These are phyloP conservation scores for Neocucurbitaria cava DNA, from an alignment of 2,329 filamentous ascomycete species.

Conservation along the genomic window DNA sequence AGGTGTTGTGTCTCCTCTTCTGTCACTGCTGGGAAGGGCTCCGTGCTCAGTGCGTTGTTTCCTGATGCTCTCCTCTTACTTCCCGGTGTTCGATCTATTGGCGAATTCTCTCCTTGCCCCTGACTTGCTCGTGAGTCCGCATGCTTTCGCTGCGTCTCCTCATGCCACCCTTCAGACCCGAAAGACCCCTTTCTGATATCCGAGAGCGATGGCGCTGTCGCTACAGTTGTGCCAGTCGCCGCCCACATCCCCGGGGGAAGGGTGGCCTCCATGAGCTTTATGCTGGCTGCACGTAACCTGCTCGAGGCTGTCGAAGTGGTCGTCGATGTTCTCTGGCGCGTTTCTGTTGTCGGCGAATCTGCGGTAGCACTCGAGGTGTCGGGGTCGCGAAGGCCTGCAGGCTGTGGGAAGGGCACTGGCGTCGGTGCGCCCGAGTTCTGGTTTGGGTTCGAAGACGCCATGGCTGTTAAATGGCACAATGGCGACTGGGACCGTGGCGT, in stretches of 20 bases:
- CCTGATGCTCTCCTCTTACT: slow-evolving; percentile 17
- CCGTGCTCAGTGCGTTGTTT: slow-evolving; percentile 19
- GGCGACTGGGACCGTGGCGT: slow-evolving; percentile 6
- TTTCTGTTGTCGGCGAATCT: slow-evolving; percentile 21
- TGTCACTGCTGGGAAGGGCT: slow-evolving; percentile 40
- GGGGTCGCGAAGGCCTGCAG: slow-evolving; percentile 20
- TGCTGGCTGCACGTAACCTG: slow-evolving; percentile 44
- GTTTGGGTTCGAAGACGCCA: slow-evolving; percentile 28
- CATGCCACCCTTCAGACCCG: slow-evolving; percentile 42
- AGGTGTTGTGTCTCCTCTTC: slow-evolving; percentile 30
- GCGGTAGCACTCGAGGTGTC: slow-evolving; percentile 15
- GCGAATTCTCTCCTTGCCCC: slow-evolving; percentile 23
- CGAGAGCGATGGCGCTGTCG: slow-evolving; percentile 51
- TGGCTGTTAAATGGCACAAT: slow-evolving; percentile 12
- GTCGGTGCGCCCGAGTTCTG: slow-evolving; percentile 26
- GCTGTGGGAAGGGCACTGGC: slow-evolving; percentile 38
- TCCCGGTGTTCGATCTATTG: slow-evolving; percentile 5
- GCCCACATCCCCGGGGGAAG: slow-evolving; percentile 54
- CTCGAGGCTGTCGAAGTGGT: slow-evolving; percentile 41
- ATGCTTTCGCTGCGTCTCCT: slow-evolving; percentile 34
- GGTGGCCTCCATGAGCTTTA: slow-evolving; percentile 48
- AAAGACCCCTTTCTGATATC: slow-evolving; percentile 52
- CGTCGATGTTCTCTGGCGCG: slow-evolving; percentile 37
- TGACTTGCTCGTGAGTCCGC: slow-evolving; percentile 35
- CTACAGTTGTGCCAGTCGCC: slow-evolving; percentile 51